Evolutionary conservation across 805 yeast species (phyloP).

Genomic region (Ogataea minuta): DNA sequence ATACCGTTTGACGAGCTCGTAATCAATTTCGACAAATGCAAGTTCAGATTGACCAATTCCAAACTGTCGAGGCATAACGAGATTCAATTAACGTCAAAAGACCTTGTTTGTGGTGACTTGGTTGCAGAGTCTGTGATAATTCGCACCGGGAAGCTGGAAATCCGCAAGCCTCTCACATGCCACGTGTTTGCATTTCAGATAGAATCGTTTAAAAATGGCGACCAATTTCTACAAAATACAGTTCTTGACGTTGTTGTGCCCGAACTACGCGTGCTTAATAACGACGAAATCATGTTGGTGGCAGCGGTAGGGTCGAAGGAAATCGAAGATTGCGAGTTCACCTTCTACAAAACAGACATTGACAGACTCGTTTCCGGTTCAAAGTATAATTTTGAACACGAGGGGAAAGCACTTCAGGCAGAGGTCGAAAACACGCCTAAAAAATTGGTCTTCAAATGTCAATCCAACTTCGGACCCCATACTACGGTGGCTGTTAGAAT

Average conservation of each 20-base stretch:
- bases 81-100: constrained; percentile 18
- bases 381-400: constrained; percentile 11
- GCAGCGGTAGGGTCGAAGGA: constrained; percentile 22
- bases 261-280: constrained; percentile 23
- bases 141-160: constrained; percentile 23
- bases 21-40: constrained; percentile 16
- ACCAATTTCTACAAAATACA: constrained; percentile 20
- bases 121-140: constrained; percentile 18
- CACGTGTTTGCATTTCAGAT: constrained; percentile 20
- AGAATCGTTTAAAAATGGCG: constrained; percentile 15
- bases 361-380: constrained; percentile 28
- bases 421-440: constrained; percentile 15
- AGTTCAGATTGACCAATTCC: constrained; percentile 15
- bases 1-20: constrained; percentile 21
- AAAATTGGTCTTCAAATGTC: constrained; percentile 17
- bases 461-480: constrained; percentile 7
- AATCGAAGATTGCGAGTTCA: constrained; percentile 15
- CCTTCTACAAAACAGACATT: constrained; percentile 29
- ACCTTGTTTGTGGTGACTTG: constrained; percentile 25
- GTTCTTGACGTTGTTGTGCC: constrained; percentile 24
- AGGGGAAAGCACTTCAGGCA: constrained; percentile 15
- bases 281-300: constrained; percentile 27
- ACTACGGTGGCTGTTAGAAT: constrained; percentile 19
- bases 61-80: constrained; percentile 10
- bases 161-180: constrained; percentile 17